A percentile compares a stretch with the other conserved stretches of the same genome.
Conservation (phyloP, 208 protist genomes). For the Crithidia brevicula region DNA sequence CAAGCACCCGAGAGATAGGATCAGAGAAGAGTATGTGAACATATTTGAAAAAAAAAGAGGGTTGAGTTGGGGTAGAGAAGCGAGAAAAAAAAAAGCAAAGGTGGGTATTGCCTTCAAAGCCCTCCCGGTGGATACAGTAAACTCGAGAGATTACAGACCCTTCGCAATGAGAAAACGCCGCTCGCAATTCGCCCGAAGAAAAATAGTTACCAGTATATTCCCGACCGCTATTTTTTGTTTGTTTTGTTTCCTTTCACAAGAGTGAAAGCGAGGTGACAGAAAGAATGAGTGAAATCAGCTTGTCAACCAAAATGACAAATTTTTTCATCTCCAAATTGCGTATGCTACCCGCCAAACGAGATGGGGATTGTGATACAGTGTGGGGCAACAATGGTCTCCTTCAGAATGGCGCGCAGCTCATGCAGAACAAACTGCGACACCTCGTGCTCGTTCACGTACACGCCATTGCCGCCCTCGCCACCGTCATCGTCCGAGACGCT, state of each 20-base stretch:
- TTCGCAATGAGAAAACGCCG: no score
- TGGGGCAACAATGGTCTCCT: slow-evolving; percentile 72
- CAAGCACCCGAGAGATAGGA: no score
- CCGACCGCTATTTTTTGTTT: neutral
- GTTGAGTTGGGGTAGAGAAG: no score
- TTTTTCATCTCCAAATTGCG: neutral
- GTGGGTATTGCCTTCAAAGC: no score
- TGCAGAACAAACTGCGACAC: slow-evolving; percentile 70
- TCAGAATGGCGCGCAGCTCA: slow-evolving; percentile 70
- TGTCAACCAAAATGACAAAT: neutral
- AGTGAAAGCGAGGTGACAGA: neutral
- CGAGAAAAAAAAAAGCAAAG: no score
- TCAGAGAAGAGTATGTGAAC: no score
- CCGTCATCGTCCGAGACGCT: slow-evolving; percentile 30
- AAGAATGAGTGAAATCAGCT: neutral
- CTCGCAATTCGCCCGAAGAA: no score
- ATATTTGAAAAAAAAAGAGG: no score
- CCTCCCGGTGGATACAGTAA: no score
- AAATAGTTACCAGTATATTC: no score
- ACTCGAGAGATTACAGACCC: no score
- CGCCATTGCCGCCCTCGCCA: slow-evolving; percentile 26
- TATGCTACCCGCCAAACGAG: slow-evolving; percentile 11
- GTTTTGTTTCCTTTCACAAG: slow-evolving; percentile 14
- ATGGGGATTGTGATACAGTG: slow-evolving; percentile 72
- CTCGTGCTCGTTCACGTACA: slow-evolving; percentile 73